Base-by-base conservation (phyloP, 345 rosid species). In the Bruguiera parviflora region DNA sequence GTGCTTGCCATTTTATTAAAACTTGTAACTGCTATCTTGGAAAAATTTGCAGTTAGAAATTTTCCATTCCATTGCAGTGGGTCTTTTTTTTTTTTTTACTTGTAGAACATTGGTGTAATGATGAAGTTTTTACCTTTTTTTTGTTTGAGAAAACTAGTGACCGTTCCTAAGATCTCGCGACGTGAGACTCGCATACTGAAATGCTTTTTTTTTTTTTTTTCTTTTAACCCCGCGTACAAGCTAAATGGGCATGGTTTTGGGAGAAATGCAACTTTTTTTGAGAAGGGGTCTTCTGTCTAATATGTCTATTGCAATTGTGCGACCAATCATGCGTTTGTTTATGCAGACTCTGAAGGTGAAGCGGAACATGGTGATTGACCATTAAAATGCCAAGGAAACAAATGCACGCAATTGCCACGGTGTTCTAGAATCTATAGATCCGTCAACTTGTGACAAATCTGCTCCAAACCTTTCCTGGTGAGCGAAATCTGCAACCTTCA, bases 331-430 rank as follows among this genome's bases (percentile, higher is more conserved):
- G 33, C 15, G 20, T 18, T 51, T 65, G 56, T 29, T 65, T 73
- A 53, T 65, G 84, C 89, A 93, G 97, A 93, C 80, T 91, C 97
- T 11, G 98, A 93, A 77, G 84, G 76, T 58, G 98, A 92, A 22
- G 86, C 80, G 58, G 96, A 84, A 56, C 97, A 91, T 51, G 86
- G 88, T 65, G 92, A 93, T 81, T 93, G 78, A 90, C 53, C 52
- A 55, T 62, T 53, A 62, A 15, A 52, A 64, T 61, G n/a, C 11
- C 22, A 49, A 10, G 29, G 6, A 32, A 51, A 19, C 32, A 64
- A 21, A 19, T 1, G 22, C 13, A 25, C 6, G 4, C 51, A 31
- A 6, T 24, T 35, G 9, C 5, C 24, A 8, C 24, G 35, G 63
- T 37, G 29, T 47, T 56, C 43, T 16, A 16, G 5, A 32, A 32